A percentile compares a stretch with the other conserved stretches of the same genome.
These are phyloP conservation scores for Metroxylon sagu DNA, from an alignment of 176 grass and related monocot genomes.

Conservation along the genomic window DNA sequence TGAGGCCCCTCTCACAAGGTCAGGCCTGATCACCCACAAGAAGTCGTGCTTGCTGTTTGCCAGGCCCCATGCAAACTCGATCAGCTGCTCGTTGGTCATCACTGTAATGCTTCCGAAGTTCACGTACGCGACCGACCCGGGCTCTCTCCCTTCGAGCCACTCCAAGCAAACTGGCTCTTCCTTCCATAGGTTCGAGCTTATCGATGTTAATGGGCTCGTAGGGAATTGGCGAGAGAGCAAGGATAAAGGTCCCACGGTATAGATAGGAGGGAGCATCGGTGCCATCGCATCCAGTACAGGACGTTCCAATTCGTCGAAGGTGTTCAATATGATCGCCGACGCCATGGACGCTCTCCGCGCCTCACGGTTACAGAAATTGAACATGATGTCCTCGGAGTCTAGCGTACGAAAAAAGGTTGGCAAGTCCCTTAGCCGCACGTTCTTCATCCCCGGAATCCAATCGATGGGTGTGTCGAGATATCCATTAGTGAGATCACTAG, in stretches of 20 bases:
- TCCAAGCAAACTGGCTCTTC: constrained; percentile 7
- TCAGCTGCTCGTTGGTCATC: constrained; percentile 15
- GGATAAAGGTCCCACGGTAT: neutral
- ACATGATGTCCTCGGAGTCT: neutral
- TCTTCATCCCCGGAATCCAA: constrained; percentile 8
- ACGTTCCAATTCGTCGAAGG: constrained; percentile 5
- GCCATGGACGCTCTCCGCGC: neutral
- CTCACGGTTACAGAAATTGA: neutral
- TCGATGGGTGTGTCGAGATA: neutral
- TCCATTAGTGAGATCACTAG: neutral
- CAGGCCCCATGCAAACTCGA: constrained; percentile 21
- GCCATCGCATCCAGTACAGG: constrained; percentile 4
- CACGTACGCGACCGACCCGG: constrained; percentile 5
- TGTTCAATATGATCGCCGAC: neutral
- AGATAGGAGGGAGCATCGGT: constrained; percentile 4
- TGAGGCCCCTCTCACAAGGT: neutral
- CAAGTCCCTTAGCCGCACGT: constrained; percentile 4
- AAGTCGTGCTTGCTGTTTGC: constrained; percentile 7
- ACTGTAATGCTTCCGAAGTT: constrained; percentile 17
- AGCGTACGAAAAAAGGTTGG: constrained; percentile 1
- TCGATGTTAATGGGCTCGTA: neutral
- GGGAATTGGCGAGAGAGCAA: neutral
- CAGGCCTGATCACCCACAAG: constrained; percentile 11
- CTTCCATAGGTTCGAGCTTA: constrained; percentile 12
- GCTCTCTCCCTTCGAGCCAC: constrained; percentile 7